Percentiles rank a stretch among this genome's conserved stretches.
Evolutionary conservation across 2,329 filamentous ascomycete species (phyloP).

Genomic region (Hymenoscyphus fructigenus): DNA sequence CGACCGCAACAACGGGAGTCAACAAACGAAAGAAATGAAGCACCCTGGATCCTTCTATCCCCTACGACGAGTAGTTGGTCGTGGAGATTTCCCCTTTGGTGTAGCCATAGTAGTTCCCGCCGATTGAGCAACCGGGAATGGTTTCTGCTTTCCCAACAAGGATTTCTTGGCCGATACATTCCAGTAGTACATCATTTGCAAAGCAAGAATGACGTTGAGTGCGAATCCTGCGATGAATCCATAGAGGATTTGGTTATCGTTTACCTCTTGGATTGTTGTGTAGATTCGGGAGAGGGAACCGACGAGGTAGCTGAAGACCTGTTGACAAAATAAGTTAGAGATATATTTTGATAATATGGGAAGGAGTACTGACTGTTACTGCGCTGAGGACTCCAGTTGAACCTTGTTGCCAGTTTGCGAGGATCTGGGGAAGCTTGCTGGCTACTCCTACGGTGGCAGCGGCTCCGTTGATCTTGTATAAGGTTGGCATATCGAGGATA

Average conservation of each 20-base stretch:
- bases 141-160: conserved; percentile 44
- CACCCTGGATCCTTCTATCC: conserved; percentile 20
- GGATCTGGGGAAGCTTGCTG: conserved; percentile 92
- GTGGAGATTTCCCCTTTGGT: conserved; percentile 30
- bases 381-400: conserved; percentile 94
- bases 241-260: conserved; percentile 94
- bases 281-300: conserved; percentile 95
- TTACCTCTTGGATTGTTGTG: conserved; percentile 94
- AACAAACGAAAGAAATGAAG: neutral
- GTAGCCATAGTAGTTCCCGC: conserved; percentile 24
- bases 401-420: conserved; percentile 79
- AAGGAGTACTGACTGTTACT: conserved; percentile 70
- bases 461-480: conserved; percentile 72
- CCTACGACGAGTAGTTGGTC: conserved; percentile 35
- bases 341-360: neutral
- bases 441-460: conserved; percentile 81
- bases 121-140: conserved; percentile 19
- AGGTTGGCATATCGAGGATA: conserved; percentile 53
- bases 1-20: neutral
- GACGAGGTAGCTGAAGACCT: conserved; percentile 98
- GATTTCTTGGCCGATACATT: conserved; percentile 61
- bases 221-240: conserved; percentile 87
- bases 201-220: conserved; percentile 83
- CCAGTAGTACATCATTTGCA: conserved; percentile 97
- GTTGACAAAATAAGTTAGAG: conserved; percentile 1